These are phyloP conservation scores for Chaetomium olivaceum DNA, from an alignment of 2,329 filamentous ascomycete species.

Conservation along the genomic window DNA sequence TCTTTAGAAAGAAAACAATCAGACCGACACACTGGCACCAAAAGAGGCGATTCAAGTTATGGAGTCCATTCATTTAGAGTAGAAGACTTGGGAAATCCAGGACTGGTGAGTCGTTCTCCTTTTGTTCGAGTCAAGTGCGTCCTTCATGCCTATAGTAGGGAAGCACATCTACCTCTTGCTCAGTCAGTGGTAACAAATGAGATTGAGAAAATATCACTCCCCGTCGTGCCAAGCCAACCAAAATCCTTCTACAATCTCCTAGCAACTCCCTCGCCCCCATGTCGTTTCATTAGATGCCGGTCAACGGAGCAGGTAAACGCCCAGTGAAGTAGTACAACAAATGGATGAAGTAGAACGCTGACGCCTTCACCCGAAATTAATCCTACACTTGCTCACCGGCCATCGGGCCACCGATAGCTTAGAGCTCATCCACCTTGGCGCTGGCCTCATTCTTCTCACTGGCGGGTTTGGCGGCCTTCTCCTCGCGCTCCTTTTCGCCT, in stretches of 20 bases:
- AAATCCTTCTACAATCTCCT: background rate
- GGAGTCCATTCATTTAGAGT: constrained; percentile 14
- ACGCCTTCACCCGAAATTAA: background rate
- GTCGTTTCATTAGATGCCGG: constrained; percentile 6
- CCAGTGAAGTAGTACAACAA: constrained; percentile 4
- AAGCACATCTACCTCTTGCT: background rate
- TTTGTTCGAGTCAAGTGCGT: background rate
- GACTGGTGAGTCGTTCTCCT: constrained; percentile 9
- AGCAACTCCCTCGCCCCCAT: background rate
- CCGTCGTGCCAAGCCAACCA: background rate
- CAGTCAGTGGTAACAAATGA: constrained; percentile 5
- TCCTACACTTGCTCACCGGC: constrained; percentile 3
- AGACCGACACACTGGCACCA: background rate
- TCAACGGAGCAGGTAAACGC: background rate
- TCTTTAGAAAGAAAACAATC: background rate
- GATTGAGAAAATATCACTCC: background rate
- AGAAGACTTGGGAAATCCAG: constrained; percentile 10
- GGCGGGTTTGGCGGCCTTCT: constrained; percentile 59
- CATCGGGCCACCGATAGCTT: background rate
- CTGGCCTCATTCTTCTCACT: constrained; percentile 62
- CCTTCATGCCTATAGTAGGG: background rate
- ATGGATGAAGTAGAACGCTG: background rate
- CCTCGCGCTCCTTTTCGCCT: constrained; percentile 59
- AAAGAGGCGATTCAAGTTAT: background rate
- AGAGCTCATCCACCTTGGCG: constrained; percentile 24